Evolutionary conservation across 192 early-diverging fungal genomes (phyloP), one percentile per base, ranked within the genome.

Genomic region (Phycomyces blakesleeanus): DNA sequence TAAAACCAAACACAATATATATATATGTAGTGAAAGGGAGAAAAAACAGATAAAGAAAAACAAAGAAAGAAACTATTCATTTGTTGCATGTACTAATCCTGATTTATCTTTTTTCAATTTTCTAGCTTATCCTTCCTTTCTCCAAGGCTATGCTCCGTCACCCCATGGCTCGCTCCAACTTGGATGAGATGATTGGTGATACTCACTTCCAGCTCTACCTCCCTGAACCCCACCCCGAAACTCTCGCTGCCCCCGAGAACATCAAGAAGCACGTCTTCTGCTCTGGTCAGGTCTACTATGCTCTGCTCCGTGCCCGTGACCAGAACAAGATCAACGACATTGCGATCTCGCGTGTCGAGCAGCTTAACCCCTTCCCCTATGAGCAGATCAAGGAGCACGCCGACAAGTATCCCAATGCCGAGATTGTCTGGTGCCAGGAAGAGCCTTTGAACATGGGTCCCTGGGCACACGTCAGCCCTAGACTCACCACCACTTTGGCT

Each of bases 211-310:
- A 87, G 75, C 82, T 93, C 27, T 89, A 93, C 73, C 91, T 98
- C 60, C 96, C 96, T 57, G 96, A 98, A 72, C 78, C 85, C 12
- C 91, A 93, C 76, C 89, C 94, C 11, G 80, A 91, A 24, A 76
- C 78, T 50, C 83, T 96, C 22, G 86, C 83, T 21, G 81, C 82
- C 15, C 89, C 91, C 24, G 91, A 96, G 72, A 74, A 93, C 69
- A 92, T 96, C 79, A 90, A 83, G 72, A 93, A 91, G 29, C 87
- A 97, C 68, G 86, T 98, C 68, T 84, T 98, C 81, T 98, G 97
- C 76, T 81, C 91, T 47, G 97, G 97, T 62, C 95, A 98, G 75
- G 94, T 98, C 47, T 98, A 98, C 86, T 98, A 97, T 83, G 81
- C 90, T 2, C 83, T 96, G 55, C 71, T 89, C 61, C 85, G 85